Evolutionary conservation across 192 early-diverging fungal species (phyloP).

Genomic region (Backusella westeae): DNA sequence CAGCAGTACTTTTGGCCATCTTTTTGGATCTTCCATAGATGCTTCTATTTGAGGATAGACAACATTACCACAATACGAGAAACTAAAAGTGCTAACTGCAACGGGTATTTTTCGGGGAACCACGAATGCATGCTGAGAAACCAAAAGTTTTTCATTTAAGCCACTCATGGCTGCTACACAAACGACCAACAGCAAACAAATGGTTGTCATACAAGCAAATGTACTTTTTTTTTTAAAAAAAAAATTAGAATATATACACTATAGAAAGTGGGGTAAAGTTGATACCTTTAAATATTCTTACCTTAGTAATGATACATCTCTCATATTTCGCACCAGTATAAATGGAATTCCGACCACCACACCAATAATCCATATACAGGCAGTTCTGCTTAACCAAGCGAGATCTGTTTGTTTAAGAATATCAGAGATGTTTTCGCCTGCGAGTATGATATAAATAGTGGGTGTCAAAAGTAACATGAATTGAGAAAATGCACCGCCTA

Average conservation of each 20-base stretch:
- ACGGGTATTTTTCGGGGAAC: conserved; percentile 65
- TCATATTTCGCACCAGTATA: conserved; percentile 67
- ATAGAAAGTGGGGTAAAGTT: background rate
- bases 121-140: conserved; percentile 37
- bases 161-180: conserved; percentile 53
- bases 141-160: conserved; percentile 40
- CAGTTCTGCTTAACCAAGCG: conserved; percentile 39
- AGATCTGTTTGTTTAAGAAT: conserved; percentile 44
- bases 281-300: background rate
- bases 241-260: conserved; percentile 13
- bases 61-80: conserved; percentile 80
- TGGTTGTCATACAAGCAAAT: conserved; percentile 76
- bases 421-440: conserved; percentile 64
- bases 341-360: conserved; percentile 67
- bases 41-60: conserved; percentile 84
- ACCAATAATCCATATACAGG: conserved; percentile 68
- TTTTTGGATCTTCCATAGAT: conserved; percentile 65
- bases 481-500: conserved; percentile 60
- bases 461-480: conserved; percentile 64
- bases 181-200: conserved; percentile 67
- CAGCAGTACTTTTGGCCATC: conserved; percentile 70
- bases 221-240: conserved; percentile 42
- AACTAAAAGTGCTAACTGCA: conserved; percentile 74
- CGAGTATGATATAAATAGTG: conserved; percentile 70
- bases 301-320: conserved; percentile 62